phyloP scores from a whole-genome alignment of 2,329 filamentous ascomycete species.

The Biscogniauxia marginata region DNA sequence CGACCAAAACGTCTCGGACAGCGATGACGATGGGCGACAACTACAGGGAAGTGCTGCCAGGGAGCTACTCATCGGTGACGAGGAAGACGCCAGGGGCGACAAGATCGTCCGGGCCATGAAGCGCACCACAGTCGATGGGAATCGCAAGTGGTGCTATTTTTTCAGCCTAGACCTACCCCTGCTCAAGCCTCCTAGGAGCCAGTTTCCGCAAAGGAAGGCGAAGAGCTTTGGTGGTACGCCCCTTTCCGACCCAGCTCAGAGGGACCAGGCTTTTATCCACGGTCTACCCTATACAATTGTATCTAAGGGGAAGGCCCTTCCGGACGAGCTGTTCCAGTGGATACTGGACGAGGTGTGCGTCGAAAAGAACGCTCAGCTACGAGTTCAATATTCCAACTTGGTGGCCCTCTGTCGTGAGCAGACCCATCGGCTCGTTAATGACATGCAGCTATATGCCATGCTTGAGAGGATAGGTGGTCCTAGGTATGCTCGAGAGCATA shows the following conservation, averaged over 20 bases:
- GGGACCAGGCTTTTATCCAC: slow-evolving; percentile 60
- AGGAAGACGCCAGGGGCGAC: slow-evolving; percentile 29
- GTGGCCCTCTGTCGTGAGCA: slow-evolving; percentile 45
- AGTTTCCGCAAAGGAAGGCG: slow-evolving; percentile 39
- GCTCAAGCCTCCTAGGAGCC: slow-evolving; percentile 23
- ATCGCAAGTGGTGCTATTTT: slow-evolving; percentile 48
- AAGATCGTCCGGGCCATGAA: slow-evolving; percentile 47
- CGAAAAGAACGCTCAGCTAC: slow-evolving; percentile 55
- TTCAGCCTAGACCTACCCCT: slow-evolving; percentile 40
- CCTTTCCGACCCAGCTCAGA: slow-evolving; percentile 47
- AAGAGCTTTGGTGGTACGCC: slow-evolving; percentile 44
- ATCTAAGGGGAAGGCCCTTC: slow-evolving; percentile 43
- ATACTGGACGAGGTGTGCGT: slow-evolving; percentile 57
- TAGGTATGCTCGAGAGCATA: slow-evolving; percentile 39
- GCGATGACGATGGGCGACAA: slow-evolving; percentile 36
- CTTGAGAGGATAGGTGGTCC: slow-evolving; percentile 60
- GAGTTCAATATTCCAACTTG: slow-evolving; percentile 60
- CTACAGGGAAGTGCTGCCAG: slow-evolving; percentile 43
- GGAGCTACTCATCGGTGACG: slow-evolving; percentile 34
- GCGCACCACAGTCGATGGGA: slow-evolving; percentile 42
- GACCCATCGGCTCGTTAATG: slow-evolving; percentile 43
- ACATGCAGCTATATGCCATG: slow-evolving; percentile 47
- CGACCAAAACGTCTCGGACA: slow-evolving; percentile 24
- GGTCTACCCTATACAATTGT: slow-evolving; percentile 60
- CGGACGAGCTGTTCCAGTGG: slow-evolving; percentile 67